These are phyloP conservation scores for Scleroderma citrinum DNA, from an alignment of 768 basidiomycete genomes.

Conservation along the genomic window DNA sequence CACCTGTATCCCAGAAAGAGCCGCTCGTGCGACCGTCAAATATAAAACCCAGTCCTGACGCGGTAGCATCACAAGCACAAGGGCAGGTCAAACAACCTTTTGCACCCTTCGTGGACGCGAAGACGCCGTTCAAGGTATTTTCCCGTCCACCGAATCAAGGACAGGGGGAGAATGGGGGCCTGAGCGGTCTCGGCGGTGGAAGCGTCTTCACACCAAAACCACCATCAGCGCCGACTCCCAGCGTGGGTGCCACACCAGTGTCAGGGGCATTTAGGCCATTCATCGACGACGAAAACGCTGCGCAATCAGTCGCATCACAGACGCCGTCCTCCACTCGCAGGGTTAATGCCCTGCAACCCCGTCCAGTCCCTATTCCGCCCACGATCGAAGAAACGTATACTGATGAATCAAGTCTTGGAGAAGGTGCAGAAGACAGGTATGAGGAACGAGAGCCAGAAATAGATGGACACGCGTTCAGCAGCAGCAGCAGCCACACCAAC, in stretches of 20 bases:
- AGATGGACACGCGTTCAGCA: constrained; percentile 19
- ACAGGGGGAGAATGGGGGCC: constrained; percentile 33
- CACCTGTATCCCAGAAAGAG: constrained; percentile 44
- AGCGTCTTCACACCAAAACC: constrained; percentile 43
- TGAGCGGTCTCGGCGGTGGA: constrained; percentile 12
- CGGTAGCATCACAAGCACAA: constrained; percentile 5
- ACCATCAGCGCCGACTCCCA: constrained; percentile 7
- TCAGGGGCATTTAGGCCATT: constrained; percentile 35
- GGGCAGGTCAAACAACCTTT: constrained; percentile 31
- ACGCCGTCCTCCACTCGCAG: constrained; percentile 18
- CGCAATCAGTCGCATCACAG: constrained; percentile 5
- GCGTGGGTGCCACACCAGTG: constrained; percentile 3
- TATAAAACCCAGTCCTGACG: constrained; percentile 12
- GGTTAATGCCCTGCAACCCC: constrained; percentile 15
- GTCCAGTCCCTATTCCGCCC: constrained; percentile 11
- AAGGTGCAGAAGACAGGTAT: constrained; percentile 11
- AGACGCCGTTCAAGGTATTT: constrained; percentile 56
- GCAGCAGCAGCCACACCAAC: constrained; percentile 22
- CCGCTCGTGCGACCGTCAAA: constrained; percentile 22
- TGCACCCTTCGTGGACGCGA: constrained; percentile 34
- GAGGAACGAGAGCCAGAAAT: constrained; percentile 12
- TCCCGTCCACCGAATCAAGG: constrained; percentile 50
- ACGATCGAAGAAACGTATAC: constrained; percentile 25
- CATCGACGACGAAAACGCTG: constrained; percentile 14
- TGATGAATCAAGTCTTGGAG: constrained; percentile 26